A percentile compares a stretch with the other conserved stretches of the same genome.
Conservation (phyloP, 441 rosid species). For the Biscutella auriculata region DNA sequence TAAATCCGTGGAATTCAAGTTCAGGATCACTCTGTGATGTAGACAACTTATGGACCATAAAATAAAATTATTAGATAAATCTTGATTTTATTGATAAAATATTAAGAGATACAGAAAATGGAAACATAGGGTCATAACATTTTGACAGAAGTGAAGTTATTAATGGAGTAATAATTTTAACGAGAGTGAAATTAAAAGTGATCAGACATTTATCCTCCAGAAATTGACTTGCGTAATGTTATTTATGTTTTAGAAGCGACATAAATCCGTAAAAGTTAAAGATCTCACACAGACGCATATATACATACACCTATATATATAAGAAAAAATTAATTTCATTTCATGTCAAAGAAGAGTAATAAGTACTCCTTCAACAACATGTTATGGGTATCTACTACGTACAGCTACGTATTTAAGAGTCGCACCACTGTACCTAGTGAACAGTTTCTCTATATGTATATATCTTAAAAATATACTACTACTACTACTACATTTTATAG, state of each 20-base stretch:
- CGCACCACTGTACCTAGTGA: conserved; percentile 26
- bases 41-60: too few relatives aligned
- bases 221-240: conserved; percentile 19
- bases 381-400: conserved; percentile 19
- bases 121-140: too few relatives aligned
- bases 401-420: conserved; percentile 16
- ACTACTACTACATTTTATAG: too few relatives aligned
- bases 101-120: conserved; percentile 12
- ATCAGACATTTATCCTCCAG: conserved; percentile 24
- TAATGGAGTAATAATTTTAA: conserved; percentile 1
- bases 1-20: too few relatives aligned
- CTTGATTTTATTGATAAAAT: too few relatives aligned
- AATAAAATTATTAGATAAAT: too few relatives aligned
- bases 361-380: conserved; percentile 16
- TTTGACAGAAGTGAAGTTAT: conserved; percentile 13
- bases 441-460: too few relatives aligned
- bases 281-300: background rate
- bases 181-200: conserved; percentile 22
- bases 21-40: too few relatives aligned
- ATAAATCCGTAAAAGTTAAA: conserved; percentile 19
- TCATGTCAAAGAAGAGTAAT: background rate
- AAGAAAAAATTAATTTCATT: background rate
- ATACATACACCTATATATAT: background rate
- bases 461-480: too few relatives aligned
- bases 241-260: conserved; percentile 17